A percentile compares a stretch with the other conserved stretches of the same genome.
phyloP scores from a whole-genome alignment of 805 yeast species.

The Wickerhamiella vanderwaltii region DNA sequence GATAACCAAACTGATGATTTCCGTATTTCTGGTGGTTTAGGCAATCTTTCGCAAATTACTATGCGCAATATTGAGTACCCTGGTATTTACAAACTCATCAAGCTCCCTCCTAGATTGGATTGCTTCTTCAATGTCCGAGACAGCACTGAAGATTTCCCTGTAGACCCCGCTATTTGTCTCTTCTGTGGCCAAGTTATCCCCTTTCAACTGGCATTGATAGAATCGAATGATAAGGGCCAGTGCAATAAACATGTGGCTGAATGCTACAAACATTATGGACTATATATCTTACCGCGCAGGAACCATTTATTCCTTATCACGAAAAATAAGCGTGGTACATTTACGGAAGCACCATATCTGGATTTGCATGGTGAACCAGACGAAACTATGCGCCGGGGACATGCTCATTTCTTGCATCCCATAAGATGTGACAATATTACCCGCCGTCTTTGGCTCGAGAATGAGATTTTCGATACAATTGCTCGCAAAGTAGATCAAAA shows the following conservation, averaged over 20 bases:
- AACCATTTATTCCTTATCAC: conserved; percentile 46
- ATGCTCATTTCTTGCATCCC: conserved; percentile 55
- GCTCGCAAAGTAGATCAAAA: conserved; percentile 70
- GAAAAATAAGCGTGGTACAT: conserved; percentile 69
- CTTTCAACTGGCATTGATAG: conserved; percentile 43
- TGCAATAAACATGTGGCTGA: conserved; percentile 59
- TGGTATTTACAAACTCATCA: conserved; percentile 45
- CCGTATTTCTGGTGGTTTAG: conserved; percentile 1
- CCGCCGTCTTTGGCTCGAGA: conserved; percentile 62
- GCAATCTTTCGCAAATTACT: background rate
- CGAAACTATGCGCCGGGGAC: conserved; percentile 52
- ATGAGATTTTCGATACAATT: conserved; percentile 62
- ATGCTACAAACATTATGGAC: conserved; percentile 52
- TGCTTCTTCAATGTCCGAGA: conserved; percentile 41
- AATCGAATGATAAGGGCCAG: conserved; percentile 50
- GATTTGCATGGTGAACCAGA: conserved; percentile 82
- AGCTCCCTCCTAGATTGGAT: conserved; percentile 56
- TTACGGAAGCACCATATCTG: conserved; percentile 69
- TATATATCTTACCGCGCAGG: conserved; percentile 60
- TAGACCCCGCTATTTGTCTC: conserved; percentile 77
- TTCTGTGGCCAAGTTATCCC: conserved; percentile 64
- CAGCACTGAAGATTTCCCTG: conserved; percentile 20
- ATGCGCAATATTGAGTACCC: conserved; percentile 43
- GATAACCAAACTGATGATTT: background rate
- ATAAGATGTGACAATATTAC: conserved; percentile 54